phyloP scores from a whole-genome alignment of 163 green algal genomes.

The Chlamydomonas reinhardtii region DNA sequence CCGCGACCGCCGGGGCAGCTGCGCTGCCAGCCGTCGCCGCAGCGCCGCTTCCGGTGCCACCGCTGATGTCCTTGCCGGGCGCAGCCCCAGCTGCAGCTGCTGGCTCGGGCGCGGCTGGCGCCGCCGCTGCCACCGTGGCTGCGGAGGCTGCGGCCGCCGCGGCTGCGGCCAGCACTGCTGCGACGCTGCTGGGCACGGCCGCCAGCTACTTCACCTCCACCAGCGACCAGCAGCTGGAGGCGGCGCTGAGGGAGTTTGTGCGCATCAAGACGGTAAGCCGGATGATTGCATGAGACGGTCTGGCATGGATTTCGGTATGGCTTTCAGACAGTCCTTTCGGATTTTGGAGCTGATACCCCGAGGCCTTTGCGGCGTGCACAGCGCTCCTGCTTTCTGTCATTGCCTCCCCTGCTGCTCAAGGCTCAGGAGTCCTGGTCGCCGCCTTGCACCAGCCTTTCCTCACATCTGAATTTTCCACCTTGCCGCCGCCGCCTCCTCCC shows the following conservation, averaged over 20 bases:
- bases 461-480: not conserved
- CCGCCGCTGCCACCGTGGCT: not conserved
- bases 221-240: conserved; percentile 74
- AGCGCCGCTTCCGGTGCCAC: not conserved
- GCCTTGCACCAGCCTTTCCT: no score
- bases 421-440: no score
- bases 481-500: not conserved
- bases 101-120: not conserved
- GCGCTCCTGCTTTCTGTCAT: no score
- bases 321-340: no score
- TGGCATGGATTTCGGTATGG: no score
- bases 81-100: not conserved
- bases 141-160: not conserved
- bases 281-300: no score
- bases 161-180: not conserved
- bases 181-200: not conserved
- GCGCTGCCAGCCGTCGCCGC: not conserved
- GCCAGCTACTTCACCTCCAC: conserved; percentile 36
- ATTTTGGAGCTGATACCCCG: no score
- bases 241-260: conserved; percentile 84
- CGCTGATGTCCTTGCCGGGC: no score
- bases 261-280: conserved; percentile 71
- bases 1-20: not conserved
- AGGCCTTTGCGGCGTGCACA: no score
- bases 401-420: no score